Conservation (phyloP, 768 basidiomycete species). For the Hygrocybe coccinea region DNA sequence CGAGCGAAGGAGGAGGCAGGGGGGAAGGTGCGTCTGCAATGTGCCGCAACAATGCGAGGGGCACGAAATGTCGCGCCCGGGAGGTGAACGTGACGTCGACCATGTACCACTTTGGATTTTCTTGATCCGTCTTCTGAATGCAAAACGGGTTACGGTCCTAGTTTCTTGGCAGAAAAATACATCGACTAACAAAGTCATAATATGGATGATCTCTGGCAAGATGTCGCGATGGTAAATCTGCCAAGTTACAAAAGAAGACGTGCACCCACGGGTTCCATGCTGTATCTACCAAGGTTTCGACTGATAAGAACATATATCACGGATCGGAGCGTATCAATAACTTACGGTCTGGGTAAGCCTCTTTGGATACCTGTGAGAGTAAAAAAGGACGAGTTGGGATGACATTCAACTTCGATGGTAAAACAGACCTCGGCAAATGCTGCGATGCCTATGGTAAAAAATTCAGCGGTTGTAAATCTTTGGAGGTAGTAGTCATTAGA, state of each 20-base stretch:
- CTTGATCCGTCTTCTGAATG: constrained; percentile 67
- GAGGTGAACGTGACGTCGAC: constrained; percentile 68
- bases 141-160: neutral
- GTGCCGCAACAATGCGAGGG: constrained; percentile 66
- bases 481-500: constrained; percentile 8
- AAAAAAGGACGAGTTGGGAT: neutral
- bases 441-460: constrained; percentile 53
- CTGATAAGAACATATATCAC: constrained; percentile 2
- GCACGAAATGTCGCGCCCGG: constrained; percentile 68
- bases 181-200: constrained; percentile 57
- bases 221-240: neutral
- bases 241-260: constrained; percentile 1
- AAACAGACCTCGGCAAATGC: constrained; percentile 70
- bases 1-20: constrained; percentile 48
- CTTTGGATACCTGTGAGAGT: constrained; percentile 59
- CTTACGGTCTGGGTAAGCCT: constrained; percentile 89
- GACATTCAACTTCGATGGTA: neutral
- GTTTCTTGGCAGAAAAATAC: neutral
- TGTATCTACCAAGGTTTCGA: constrained; percentile 54
- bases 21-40: constrained; percentile 43
- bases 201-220: constrained; percentile 65
- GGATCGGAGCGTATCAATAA: neutral
- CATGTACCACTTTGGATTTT: constrained; percentile 90
- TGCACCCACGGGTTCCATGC: constrained; percentile 78
- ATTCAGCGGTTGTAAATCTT: constrained; percentile 1